Base-by-base conservation (phyloP, 1,284 basidiomycete genomes). In the Lentinula novae-zelandiae region DNA sequence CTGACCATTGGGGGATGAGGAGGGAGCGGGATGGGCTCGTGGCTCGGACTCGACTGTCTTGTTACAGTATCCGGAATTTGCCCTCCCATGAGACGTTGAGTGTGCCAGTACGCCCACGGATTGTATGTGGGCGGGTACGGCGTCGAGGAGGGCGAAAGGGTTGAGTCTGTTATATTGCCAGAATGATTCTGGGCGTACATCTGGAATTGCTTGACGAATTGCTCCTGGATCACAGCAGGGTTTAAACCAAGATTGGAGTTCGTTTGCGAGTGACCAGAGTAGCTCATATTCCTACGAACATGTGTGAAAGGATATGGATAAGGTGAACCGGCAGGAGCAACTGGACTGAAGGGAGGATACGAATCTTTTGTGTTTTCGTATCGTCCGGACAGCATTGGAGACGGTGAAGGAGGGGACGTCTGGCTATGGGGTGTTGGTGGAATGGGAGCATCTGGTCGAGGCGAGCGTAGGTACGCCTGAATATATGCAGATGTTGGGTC, bases 281-380 rank as follows among this genome's bases (percentile, higher is more conserved):
- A 77, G 5, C 70, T 68, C 51, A 76, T 71, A 36, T 77, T 80
- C 1, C 89, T 81, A 39, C 82, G 83, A 50, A 90, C 84, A 63
- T 91, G 89, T 8, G 81, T 80, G 72, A 85, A 91, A 0, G 89
- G 89, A 69, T 85, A 87, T 0, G 88, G 89, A 63, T 89, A 90
- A 0, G 89, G 89, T 4, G 89, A 91, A 12, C 89, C 87, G 5
- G 77, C 77, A 36, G 80, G 76, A 50, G 78, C 78, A 2, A 81
- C 70, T 12, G 84, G 82, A 60, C 81, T 84, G 67, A 78, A 79
- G 3, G 76, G 71, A 13, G 73, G 72, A 31, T 72, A 65, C 5
- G 36, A 49, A 5, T 74, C 70, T 61, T 72, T 76, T 62, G 66
- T 71, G 56, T 72, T 72, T 10, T 68, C 70, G 54, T 74, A 73